Conservation (phyloP, 495 filamentous ascomycete genomes). For the Lophium mytilinum region DNA sequence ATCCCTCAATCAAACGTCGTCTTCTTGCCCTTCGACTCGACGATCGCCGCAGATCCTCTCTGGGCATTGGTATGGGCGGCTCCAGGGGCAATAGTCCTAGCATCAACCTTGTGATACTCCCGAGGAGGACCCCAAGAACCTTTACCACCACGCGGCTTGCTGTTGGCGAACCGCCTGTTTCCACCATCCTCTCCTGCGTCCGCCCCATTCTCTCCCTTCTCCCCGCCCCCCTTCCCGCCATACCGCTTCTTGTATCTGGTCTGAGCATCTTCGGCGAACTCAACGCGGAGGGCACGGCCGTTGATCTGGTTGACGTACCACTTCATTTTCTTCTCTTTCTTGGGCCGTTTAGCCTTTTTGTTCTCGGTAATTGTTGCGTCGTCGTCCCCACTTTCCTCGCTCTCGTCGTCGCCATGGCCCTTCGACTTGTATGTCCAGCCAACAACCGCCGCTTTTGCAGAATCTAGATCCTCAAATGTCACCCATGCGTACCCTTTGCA, state of each 20-base stretch:
- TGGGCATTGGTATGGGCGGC: constrained; percentile 39
- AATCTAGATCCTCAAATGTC: constrained; percentile 69
- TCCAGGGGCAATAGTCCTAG: constrained; percentile 32
- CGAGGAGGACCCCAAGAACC: constrained; percentile 8
- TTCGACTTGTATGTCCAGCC: constrained; percentile 54
- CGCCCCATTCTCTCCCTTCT: constrained; percentile 26
- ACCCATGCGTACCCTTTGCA: constrained; percentile 98
- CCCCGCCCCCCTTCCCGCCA: constrained; percentile 54
- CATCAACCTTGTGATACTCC: constrained; percentile 23
- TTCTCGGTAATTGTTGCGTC: constrained; percentile 31
- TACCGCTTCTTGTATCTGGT: constrained; percentile 88
- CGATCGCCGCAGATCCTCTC: constrained; percentile 65
- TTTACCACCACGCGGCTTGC: neutral
- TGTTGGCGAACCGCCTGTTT: neutral
- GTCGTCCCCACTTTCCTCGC: constrained; percentile 32
- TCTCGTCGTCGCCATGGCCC: constrained; percentile 28
- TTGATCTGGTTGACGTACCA: constrained; percentile 75
- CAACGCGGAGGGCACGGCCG: constrained; percentile 73
- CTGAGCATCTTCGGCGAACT: constrained; percentile 85
- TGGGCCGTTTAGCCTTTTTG: constrained; percentile 23
- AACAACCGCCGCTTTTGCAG: constrained; percentile 68
- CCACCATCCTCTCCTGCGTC: constrained; percentile 23
- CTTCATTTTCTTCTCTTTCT: constrained; percentile 57
- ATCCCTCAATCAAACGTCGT: constrained; percentile 59
- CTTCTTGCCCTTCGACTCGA: constrained; percentile 75